phyloP scores from a whole-genome alignment of 257 asterid species.

The Parsonsia alboflavescens region DNA sequence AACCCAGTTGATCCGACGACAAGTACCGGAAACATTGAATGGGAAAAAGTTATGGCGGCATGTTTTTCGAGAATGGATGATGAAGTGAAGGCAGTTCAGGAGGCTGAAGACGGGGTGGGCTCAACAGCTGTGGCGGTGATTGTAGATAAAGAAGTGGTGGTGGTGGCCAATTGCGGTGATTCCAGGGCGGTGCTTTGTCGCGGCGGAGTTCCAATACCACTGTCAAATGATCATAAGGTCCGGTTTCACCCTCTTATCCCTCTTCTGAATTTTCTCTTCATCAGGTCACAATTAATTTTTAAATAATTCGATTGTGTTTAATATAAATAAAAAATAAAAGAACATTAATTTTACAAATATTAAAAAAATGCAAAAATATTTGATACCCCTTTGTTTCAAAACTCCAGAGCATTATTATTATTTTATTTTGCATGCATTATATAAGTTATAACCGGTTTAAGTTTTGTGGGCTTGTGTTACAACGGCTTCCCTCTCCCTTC shows the following conservation, averaged over 20 bases:
- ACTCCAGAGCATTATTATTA: no score
- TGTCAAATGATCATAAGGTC: constrained; percentile 51
- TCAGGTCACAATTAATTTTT: no score
- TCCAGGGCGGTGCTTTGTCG: constrained; percentile 61
- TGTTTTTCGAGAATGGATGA: constrained; percentile 43
- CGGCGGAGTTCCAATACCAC: constrained; percentile 34
- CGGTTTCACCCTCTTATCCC: not conserved
- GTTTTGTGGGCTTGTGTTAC: not conserved
- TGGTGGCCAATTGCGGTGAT: constrained; percentile 64
- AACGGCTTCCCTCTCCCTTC: not conserved
- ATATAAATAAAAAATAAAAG: no score
- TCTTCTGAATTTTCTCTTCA: no score
- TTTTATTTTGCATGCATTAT: no score
- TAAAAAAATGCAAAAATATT: no score
- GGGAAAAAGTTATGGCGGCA: constrained; percentile 37
- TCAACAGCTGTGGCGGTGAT: constrained; percentile 55
- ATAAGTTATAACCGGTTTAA: not conserved
- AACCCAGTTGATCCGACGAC: not conserved
- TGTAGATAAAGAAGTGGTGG: constrained; percentile 44
- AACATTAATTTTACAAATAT: no score
- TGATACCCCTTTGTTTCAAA: no score
- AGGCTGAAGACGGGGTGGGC: constrained; percentile 23
- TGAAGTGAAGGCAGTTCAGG: constrained; percentile 16
- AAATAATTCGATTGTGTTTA: no score
- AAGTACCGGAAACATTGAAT: constrained; percentile 12